A percentile compares a stretch with the other conserved stretches of the same genome.
These are phyloP conservation scores for Penicillium steckii DNA, from an alignment of 495 filamentous ascomycete species.

Conservation along the genomic window DNA sequence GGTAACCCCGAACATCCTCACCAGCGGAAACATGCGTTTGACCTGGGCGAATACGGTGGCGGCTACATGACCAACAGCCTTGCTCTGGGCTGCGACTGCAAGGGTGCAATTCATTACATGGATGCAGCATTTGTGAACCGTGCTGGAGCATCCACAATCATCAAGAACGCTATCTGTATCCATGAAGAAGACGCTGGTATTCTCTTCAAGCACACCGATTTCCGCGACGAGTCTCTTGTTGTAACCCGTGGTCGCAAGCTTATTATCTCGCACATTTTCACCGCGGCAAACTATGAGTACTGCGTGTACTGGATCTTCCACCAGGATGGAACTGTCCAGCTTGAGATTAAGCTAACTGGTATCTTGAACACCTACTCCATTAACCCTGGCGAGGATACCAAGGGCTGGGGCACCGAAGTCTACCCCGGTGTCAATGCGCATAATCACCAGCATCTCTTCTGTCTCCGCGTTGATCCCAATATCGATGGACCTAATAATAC, in stretches of 20 bases:
- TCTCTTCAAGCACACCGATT: slow-evolving; percentile 82
- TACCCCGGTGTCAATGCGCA: slow-evolving; percentile 78
- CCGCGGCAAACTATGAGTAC: slow-evolving; percentile 65
- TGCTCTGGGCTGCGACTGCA: slow-evolving; percentile 66
- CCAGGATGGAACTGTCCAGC: slow-evolving; percentile 48
- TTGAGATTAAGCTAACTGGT: slow-evolving; percentile 50
- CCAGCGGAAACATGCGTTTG: slow-evolving; percentile 77
- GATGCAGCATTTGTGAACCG: slow-evolving; percentile 52
- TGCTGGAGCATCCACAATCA: slow-evolving; percentile 56
- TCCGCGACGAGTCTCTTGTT: slow-evolving; percentile 65
- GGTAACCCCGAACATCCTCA: slow-evolving; percentile 70
- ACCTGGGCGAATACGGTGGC: slow-evolving; percentile 73
- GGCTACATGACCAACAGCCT: slow-evolving; percentile 77
- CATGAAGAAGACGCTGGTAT: slow-evolving; percentile 76
- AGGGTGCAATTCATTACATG: slow-evolving; percentile 77
- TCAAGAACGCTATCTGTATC: slow-evolving; percentile 75
- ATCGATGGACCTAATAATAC: slow-evolving; percentile 75
- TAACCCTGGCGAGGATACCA: slow-evolving; percentile 77
- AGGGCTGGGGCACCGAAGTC: slow-evolving; percentile 92
- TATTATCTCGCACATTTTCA: slow-evolving; percentile 65
- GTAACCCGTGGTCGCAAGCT: slow-evolving; percentile 69
- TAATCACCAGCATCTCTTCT: slow-evolving; percentile 97
- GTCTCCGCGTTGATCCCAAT: slow-evolving; percentile 83
- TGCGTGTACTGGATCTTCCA: slow-evolving; percentile 54
- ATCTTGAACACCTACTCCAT: slow-evolving; percentile 69